These are phyloP conservation scores for Pistacia vera DNA, from an alignment of 345 rosid genomes.

Conservation along the genomic window DNA sequence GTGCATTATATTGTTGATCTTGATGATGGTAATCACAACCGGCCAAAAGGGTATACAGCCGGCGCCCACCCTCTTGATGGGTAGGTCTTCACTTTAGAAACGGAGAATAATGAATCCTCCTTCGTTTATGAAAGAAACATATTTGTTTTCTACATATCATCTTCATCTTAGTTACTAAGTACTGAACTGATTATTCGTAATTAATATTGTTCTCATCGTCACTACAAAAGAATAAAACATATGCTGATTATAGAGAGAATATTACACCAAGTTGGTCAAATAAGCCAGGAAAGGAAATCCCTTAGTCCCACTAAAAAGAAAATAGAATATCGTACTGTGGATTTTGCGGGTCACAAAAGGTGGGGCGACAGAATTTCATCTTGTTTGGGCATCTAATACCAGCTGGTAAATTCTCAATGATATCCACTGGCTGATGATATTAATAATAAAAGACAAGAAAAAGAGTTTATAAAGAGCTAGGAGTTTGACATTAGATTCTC, in stretches of 20 bases:
- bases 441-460: conserved; percentile 31
- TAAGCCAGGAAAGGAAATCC: conserved; percentile 22
- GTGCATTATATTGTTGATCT: not conserved
- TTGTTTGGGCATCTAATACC: conserved; percentile 28
- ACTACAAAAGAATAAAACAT: conserved; percentile 21
- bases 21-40: conserved; percentile 12
- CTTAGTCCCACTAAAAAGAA: conserved; percentile 6
- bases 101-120: not conserved
- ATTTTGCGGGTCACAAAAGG: conserved; percentile 18
- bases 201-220: not conserved
- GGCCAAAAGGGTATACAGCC: no score
- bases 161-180: no score
- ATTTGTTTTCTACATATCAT: no score
- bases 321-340: conserved; percentile 32
- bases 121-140: not conserved
- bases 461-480: conserved; percentile 27
- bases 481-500: conserved; percentile 31
- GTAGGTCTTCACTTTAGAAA: not conserved
- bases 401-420: conserved; percentile 27
- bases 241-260: conserved; percentile 20
- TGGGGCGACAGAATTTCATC: conserved; percentile 11
- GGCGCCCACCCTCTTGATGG: not conserved
- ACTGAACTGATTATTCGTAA: no score
- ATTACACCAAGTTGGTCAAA: conserved; percentile 39
- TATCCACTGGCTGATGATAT: conserved; percentile 30